A percentile compares a stretch with the other conserved stretches of the same genome.
phyloP scores from a whole-genome alignment of 1,284 basidiomycete genomes.

The Microstroma glucosiphilum region DNA sequence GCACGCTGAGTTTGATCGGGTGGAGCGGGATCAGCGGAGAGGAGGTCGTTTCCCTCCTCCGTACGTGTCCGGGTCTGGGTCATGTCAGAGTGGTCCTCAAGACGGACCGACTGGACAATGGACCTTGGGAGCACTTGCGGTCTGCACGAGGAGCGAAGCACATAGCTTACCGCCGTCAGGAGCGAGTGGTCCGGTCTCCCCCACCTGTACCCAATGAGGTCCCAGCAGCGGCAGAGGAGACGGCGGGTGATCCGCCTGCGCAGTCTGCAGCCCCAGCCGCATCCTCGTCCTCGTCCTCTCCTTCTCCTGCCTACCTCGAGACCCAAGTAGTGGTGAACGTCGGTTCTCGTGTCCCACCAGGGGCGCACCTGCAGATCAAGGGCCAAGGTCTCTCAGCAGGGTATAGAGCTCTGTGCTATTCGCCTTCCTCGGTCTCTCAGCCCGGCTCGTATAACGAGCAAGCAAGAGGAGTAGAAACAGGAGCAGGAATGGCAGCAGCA shows the following conservation, averaged over 20 bases:
- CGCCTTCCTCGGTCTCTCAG: neutral
- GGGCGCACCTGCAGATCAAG: slow-evolving; percentile 1
- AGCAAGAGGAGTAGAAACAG: neutral
- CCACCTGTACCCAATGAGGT: neutral
- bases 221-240: neutral
- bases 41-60: neutral
- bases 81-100: neutral
- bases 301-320: neutral
- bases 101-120: neutral
- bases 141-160: neutral
- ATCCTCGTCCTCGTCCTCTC: neutral
- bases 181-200: no score
- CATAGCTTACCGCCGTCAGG: neutral
- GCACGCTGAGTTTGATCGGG: neutral
- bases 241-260: neutral
- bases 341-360: neutral
- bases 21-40: slow-evolving; percentile 3
- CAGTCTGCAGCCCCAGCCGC: neutral
- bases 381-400: neutral
- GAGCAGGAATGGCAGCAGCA: slow-evolving; percentile 2
- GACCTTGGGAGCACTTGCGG: neutral
- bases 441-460: neutral
- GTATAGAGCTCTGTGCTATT: slow-evolving; percentile 1
- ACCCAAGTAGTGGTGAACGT: slow-evolving; percentile 1
- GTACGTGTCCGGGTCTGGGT: neutral